Base-by-base conservation (phyloP, 2,329 filamentous ascomycete genomes). In the Niveomyces coronatus region DNA sequence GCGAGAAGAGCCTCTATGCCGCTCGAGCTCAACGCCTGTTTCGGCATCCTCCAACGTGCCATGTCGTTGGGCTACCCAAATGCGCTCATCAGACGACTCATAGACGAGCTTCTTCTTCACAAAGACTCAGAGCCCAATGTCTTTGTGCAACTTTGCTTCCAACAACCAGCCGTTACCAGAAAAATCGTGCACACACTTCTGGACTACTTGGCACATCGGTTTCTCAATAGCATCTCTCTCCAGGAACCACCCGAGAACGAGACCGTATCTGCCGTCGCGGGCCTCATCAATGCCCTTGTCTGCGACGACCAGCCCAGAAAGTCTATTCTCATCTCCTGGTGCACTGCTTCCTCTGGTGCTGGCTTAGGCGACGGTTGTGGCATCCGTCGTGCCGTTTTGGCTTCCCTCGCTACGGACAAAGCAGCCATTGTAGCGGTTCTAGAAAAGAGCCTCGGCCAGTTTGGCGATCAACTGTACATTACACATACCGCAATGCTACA, bases 391-490 rank as follows among this genome's bases (percentile, higher is more conserved):
- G 79, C 81, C 14, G 69, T 78, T 9, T 45, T 86, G 28, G 71
- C 73, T 18, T 68, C 69, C 8, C 54, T 85, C 15, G 65, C 69
- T 9, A 57, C 68, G 27, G 64, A 70, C 32, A 70, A 62, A 42
- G 66, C 67, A 1, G 60, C 60, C 15, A 60, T 85, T 3, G 61
- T 68, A 5, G 62, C 55, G 0, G 62, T 84, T 24, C 55, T 89
- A 40, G 76, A 87, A 49, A 85, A 77, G 51, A 74, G 70, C 34
- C 63, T 94, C 34, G 66, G 65, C 27, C 74, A 82, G 34, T 94
- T 96, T 56, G 85, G 85, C 1, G 88, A 95, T 49, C 76, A 82
- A 35, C 65, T 96, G 9, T 94, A 87, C 51, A 86, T 96, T 48
- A 83, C 77, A 41, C 87, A 96, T 57, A 76, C 82, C 0, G 80